Base-by-base conservation (phyloP, 2,329 filamentous ascomycete genomes). In the Ustulina deusta region DNA sequence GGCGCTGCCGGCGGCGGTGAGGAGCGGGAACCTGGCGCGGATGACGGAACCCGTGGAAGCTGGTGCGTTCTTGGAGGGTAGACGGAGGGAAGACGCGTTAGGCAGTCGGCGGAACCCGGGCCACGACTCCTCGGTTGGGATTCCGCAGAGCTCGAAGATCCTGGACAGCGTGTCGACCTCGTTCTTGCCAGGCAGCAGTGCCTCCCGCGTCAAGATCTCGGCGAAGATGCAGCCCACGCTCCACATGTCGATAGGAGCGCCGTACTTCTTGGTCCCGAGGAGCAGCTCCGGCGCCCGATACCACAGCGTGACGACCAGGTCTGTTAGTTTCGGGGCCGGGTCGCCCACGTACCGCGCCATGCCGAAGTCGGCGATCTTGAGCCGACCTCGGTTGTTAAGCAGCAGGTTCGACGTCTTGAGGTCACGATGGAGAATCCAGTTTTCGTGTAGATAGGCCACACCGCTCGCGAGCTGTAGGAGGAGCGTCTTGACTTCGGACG, bases 311-410 rank as follows among this genome's bases (percentile, higher is more conserved):
- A 98, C 95, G 69, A 99, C 96, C 54, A 98, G 88, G 77, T 95
- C 92, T 2, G 96, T 98, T 68, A 98, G 86, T 70, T 92, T 91
- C 1, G 90, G 86, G 0, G 90, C 85, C 3, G 95, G 94, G 73
- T 93, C 89, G 58, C 92, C 92, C 63, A 92, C 92, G 81, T 96
- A 96, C 32, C 96, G 89, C 3, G 96, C 95, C 93, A 99, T 97
- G 79, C 96, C 96, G 78, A 99, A 99, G 81, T 99, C 96, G 68
- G 96, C 96, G 71, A 99, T 91, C 81, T 97, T 97, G 80, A 99
- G 90, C 78, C 92, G 90, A 52, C 96, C 96, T 52, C 94, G 92
- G 83, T 98, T 98, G 83, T 93, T 97, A 81, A 99, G 91, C 54
- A 99, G 89, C 54, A 99, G 89, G 76, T 97, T 97, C 56, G 92